A percentile compares a stretch with the other conserved stretches of the same genome.
These are phyloP conservation scores for Kodamaea laetipori DNA, from an alignment of 805 yeast species.

Conservation along the genomic window DNA sequence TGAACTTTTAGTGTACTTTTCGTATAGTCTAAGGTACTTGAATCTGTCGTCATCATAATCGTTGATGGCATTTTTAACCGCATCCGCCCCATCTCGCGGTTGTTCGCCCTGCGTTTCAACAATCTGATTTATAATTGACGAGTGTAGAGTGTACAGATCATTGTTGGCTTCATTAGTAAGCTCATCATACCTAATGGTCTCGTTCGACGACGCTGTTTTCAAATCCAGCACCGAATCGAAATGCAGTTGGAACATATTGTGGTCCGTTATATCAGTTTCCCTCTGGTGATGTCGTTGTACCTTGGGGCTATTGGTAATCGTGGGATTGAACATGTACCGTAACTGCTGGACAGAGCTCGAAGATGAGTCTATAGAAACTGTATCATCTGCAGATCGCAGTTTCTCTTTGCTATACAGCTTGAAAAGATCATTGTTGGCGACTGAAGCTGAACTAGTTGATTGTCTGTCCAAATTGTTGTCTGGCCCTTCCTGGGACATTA, in stretches of 20 bases:
- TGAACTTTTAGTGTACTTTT: constrained; percentile 17
- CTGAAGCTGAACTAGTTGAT: constrained; percentile 15
- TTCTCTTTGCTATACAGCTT: neutral
- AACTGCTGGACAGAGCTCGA: constrained; percentile 15
- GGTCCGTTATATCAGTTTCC: constrained; percentile 17
- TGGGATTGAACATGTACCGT: constrained; percentile 13
- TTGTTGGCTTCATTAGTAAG: neutral
- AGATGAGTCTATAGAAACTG: constrained; percentile 8
- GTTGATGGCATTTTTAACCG: constrained; percentile 1
- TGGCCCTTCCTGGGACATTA: constrained; percentile 14
- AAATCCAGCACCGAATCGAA: constrained; percentile 24
- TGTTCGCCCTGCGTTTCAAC: constrained; percentile 11
- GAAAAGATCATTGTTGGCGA: constrained; percentile 14
- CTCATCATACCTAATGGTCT: neutral
- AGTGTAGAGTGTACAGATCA: constrained; percentile 22
- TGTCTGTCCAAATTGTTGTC: constrained; percentile 11
- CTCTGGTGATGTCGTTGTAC: constrained; percentile 3
- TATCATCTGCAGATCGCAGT: neutral
- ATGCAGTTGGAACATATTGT: constrained; percentile 19
- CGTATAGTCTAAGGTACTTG: constrained; percentile 29
- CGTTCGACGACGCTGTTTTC: constrained; percentile 9
- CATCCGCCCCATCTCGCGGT: neutral
- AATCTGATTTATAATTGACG: constrained; percentile 28
- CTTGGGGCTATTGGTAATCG: constrained; percentile 1
- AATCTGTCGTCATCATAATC: constrained; percentile 25